These are phyloP conservation scores for Leccinum barrowsii DNA, from an alignment of 768 basidiomycete species.

Conservation along the genomic window DNA sequence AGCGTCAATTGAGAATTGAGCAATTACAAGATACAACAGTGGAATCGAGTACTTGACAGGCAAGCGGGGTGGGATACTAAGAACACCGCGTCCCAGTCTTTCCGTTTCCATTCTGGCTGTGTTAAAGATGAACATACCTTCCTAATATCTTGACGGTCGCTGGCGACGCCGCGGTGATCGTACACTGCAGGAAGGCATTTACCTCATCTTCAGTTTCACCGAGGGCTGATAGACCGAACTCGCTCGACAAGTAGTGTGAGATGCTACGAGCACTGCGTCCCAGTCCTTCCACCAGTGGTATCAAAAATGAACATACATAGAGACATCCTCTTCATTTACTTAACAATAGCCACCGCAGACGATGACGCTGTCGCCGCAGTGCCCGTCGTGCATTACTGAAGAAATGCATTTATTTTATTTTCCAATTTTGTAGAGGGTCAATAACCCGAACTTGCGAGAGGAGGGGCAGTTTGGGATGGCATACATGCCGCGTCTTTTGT, in stretches of 20 bases:
- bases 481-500: neutral
- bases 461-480: neutral
- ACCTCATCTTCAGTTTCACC: neutral
- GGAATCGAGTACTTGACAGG: too few species aligned
- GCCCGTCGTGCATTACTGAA: neutral
- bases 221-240: neutral
- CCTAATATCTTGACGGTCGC: neutral
- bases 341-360: neutral
- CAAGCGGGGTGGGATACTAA: neutral
- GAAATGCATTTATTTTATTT: neutral
- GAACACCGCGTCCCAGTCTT: neutral
- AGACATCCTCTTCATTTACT: conserved; percentile 12
- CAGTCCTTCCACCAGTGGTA: neutral
- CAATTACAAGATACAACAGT: too few species aligned
- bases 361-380: neutral
- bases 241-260: neutral
- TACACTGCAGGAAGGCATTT: neutral
- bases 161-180: neutral
- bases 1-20: too few species aligned
- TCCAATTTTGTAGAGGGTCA: conserved; percentile 6
- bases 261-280: neutral
- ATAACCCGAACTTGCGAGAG: conserved; percentile 1
- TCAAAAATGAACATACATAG: neutral
- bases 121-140: too few species aligned
- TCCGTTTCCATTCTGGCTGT: neutral